Conservation (phyloP, 352 stramenopile species). For the Phytophthora fragariaefolia region DNA sequence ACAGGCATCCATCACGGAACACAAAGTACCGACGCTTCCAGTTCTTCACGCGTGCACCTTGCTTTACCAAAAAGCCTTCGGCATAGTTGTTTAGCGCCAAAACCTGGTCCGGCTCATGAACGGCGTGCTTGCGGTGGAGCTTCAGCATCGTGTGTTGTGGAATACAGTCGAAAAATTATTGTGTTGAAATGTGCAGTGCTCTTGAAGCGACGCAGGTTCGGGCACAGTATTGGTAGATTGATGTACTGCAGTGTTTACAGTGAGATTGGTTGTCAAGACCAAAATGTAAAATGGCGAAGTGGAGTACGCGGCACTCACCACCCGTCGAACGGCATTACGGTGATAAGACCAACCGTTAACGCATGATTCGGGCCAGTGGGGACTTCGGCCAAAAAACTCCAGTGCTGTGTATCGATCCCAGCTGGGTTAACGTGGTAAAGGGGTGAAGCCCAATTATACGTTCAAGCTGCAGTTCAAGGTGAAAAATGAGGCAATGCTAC, state of each 20-base stretch:
- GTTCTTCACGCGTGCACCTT: constrained; percentile 72
- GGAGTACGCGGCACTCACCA: constrained; percentile 24
- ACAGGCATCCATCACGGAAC: constrained; percentile 67
- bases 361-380: constrained; percentile 30
- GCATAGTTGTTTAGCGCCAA: constrained; percentile 68
- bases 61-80: constrained; percentile 74
- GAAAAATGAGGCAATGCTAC: constrained; percentile 19
- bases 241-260: constrained; percentile 19
- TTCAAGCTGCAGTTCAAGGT: constrained; percentile 28
- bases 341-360: constrained; percentile 23
- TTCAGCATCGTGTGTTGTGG: constrained; percentile 24
- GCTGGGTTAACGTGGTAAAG: constrained; percentile 6
- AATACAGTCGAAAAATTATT: not conserved
- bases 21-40: constrained; percentile 86
- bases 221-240: too few species aligned
- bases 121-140: constrained; percentile 27
- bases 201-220: too few species aligned
- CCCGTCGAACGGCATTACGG: constrained; percentile 9
- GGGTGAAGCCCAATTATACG: constrained; percentile 8
- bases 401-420: constrained; percentile 1
- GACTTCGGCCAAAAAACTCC: constrained; percentile 5
- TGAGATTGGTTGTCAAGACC: constrained; percentile 23
- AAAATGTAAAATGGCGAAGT: constrained; percentile 31
- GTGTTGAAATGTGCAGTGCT: not conserved
- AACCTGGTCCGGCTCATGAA: constrained; percentile 41